These are phyloP conservation scores for rapeseed (Brassica napus) DNA, from an alignment of 345 rosid genomes.

Conservation along the genomic window Da-Ae NC_063446.1:10910001-10910500, in stretches of 20 bases:
- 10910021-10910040: slow-evolving; percentile 22
- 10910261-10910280: neutral
- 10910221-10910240: neutral
- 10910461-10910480: neutral
- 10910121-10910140: slow-evolving; percentile 69
- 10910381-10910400: neutral
- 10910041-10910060: slow-evolving; percentile 71
- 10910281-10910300: neutral
- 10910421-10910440: too few relatives aligned
- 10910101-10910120: slow-evolving; percentile 61
- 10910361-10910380: neutral
- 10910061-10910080: slow-evolving; percentile 79
- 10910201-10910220: neutral
- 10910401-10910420: neutral
- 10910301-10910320: neutral
- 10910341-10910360: neutral
- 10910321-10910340: neutral
- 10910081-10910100: slow-evolving; percentile 77
- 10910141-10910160: slow-evolving; percentile 71
- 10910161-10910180: slow-evolving; percentile 45
- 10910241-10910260: neutral
- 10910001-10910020: neutral
- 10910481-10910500: neutral
- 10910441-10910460: neutral
- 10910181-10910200: slow-evolving; percentile 9